Percentiles rank a stretch among this genome's conserved stretches.
Conservation (phyloP, 805 yeast species). For the Myxozyma sirexii region DNA sequence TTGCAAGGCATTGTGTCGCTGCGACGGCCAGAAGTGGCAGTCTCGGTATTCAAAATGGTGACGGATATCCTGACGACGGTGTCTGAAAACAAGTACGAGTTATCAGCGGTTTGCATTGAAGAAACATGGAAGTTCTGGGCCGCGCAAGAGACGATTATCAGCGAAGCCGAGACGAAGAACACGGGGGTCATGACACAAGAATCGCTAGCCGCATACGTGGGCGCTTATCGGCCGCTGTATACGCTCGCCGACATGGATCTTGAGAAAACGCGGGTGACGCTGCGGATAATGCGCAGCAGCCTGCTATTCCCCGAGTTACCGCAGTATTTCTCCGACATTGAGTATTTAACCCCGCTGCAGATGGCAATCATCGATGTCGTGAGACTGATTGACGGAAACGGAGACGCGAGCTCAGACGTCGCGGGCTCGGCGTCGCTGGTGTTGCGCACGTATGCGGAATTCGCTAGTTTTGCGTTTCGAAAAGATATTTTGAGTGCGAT, state of each 20-base stretch:
- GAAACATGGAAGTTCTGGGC: constrained; percentile 47
- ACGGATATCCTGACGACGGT: constrained; percentile 49
- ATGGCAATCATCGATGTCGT: constrained; percentile 57
- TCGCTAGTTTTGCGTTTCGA: constrained; percentile 31
- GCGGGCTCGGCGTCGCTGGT: constrained; percentile 22
- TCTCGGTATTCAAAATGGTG: constrained; percentile 58
- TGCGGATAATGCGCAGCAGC: constrained; percentile 63
- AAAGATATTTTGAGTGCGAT: constrained; percentile 1
- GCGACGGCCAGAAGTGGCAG: constrained; percentile 56
- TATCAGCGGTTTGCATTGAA: constrained; percentile 26
- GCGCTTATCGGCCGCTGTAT: constrained; percentile 56
- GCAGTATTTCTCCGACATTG: constrained; percentile 55
- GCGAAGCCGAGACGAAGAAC: constrained; percentile 42
- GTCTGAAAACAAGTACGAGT: constrained; percentile 10
- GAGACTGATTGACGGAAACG: constrained; percentile 17
- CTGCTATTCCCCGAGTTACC: constrained; percentile 76
- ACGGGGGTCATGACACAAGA: constrained; percentile 46
- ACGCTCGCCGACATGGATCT: constrained; percentile 48
- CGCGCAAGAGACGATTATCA: constrained; percentile 38
- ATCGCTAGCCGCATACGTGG: constrained; percentile 60
- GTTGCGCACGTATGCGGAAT: constrained; percentile 23
- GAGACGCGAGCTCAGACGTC: not conserved
- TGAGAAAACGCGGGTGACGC: constrained; percentile 51
- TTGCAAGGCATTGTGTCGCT: constrained; percentile 48
- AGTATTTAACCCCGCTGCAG: constrained; percentile 67